phyloP scores from a whole-genome alignment of 495 filamentous ascomycete genomes.

The Darksidea phi region DNA sequence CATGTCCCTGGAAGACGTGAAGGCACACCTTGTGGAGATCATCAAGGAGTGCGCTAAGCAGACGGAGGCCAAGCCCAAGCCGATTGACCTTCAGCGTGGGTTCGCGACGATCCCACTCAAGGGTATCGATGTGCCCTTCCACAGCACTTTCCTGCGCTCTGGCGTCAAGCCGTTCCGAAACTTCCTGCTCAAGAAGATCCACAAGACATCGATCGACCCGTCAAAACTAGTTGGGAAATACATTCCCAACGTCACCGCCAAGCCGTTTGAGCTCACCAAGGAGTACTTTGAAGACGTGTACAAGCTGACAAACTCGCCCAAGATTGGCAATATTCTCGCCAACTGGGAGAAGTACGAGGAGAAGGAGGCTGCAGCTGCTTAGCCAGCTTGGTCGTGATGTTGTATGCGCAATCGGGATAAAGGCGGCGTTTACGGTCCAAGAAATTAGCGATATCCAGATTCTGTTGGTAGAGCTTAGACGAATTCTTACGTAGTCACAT shows the following conservation, averaged over 20 bases:
- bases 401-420: constrained; percentile 22
- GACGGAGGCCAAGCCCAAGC: constrained; percentile 82
- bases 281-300: constrained; percentile 99
- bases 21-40: constrained; percentile 78
- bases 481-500: too few relatives aligned
- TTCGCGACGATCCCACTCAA: constrained; percentile 95
- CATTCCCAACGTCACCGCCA: constrained; percentile 96
- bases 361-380: constrained; percentile 36
- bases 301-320: constrained; percentile 84
- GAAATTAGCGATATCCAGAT: constrained; percentile 23
- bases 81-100: constrained; percentile 84
- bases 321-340: constrained; percentile 83
- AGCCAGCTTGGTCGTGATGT: constrained; percentile 13
- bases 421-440: constrained; percentile 13
- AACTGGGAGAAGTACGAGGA: constrained; percentile 75
- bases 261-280: constrained; percentile 91
- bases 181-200: constrained; percentile 98
- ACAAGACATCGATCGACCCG: constrained; percentile 96
- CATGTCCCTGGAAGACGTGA: constrained; percentile 78
- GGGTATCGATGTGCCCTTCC: constrained; percentile 98
- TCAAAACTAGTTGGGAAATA: constrained; percentile 97
- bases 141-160: constrained; percentile 93
- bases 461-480: background rate
- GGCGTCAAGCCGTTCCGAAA: constrained; percentile 97
- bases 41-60: constrained; percentile 79